Evolutionary conservation across 1,139 yeast genomes (phyloP), one percentile per base, ranked within the genome.

Genomic region (Meyerozyma sp.): DNA sequence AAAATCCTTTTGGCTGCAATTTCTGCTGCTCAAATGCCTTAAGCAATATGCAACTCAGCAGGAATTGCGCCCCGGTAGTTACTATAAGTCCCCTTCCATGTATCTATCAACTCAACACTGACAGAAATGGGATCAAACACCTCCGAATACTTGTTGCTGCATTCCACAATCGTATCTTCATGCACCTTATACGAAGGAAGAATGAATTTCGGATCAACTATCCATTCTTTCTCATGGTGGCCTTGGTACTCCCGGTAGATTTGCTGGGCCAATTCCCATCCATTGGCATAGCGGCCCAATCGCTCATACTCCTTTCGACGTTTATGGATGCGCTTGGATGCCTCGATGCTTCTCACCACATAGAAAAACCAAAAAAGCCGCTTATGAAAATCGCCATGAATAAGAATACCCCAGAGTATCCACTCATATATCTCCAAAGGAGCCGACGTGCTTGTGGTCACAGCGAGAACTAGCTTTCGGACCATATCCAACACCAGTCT

Each of bases 21-120:
- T 11, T n/a, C 29, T 27, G 5, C 13, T 3, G 7, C 5, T 11
- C n/a, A n/a, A n/a, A n/a, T 27, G 8, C 40, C 49, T 35, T 50
- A 53, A 8, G 57, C 58, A 26, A 56, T 43, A 3, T 41, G 44
- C n/a, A 43, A 37, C 42, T 59, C 61, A 8, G 43, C 18, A 9
- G 16, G 34, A 14, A 30, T 11, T 13, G 16, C 16, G 5, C 34
- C 34, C 10, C 34, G 34, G 20, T 30, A 30, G 20, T 14, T 13
- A 5, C 34, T 8, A 16, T 30, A 30, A 8, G 34, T 30, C 8
- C 14, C 34, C 34, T 30, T 30, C 34, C 34, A 30, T 13, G 10
- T 30, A 9, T 30, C 34, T 13, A 30, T 13, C 14, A 30, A 13
- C 5, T 30, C 18, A 9, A 30, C 14, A 16, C 34, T 30, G 16